Conservation (phyloP, 108 stramenopile genomes). For the Cyclotella distinguenda region DNA sequence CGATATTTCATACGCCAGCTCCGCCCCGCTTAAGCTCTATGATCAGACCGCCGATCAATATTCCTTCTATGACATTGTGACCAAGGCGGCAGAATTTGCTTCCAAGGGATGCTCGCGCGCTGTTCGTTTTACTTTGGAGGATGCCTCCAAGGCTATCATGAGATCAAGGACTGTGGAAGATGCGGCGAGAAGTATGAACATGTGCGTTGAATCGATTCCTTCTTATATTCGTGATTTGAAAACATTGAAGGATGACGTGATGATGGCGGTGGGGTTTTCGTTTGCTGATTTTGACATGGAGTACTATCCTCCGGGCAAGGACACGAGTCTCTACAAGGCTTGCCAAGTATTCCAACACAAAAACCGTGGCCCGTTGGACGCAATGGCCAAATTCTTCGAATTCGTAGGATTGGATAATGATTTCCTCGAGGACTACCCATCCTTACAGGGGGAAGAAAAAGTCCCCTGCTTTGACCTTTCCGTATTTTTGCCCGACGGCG, state of each 20-base stretch:
- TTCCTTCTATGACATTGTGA: slow-evolving; percentile 71
- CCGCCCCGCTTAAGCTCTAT: slow-evolving; percentile 72
- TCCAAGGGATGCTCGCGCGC: slow-evolving; percentile 60
- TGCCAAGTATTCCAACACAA: slow-evolving; percentile 60
- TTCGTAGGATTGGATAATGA: slow-evolving; percentile 13
- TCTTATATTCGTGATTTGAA: slow-evolving; percentile 41
- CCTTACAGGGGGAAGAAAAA: slow-evolving; percentile 17
- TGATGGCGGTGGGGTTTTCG: slow-evolving; percentile 52
- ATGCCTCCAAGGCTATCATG: slow-evolving; percentile 29
- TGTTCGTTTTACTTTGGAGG: slow-evolving; percentile 36
- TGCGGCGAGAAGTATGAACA: slow-evolving; percentile 35
- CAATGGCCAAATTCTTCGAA: slow-evolving; percentile 36
- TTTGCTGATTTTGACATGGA: slow-evolving; percentile 80
- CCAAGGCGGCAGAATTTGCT: slow-evolving; percentile 51
- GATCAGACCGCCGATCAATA: slow-evolving; percentile 51
- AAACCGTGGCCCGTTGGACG: slow-evolving; percentile 21
- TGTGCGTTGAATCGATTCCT: slow-evolving; percentile 56
- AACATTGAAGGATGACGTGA: slow-evolving; percentile 47
- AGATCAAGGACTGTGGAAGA: slow-evolving; percentile 10
- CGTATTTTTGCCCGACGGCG: slow-evolving; percentile 59
- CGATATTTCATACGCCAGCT: slow-evolving; percentile 65
- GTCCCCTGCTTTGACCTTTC: slow-evolving; percentile 63
- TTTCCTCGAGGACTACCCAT: slow-evolving; percentile 18
- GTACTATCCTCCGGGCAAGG: slow-evolving; percentile 67
- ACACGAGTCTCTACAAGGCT: slow-evolving; percentile 46